Conservation (phyloP, 2,329 filamentous ascomycete genomes). For the Coniochaeta sp. region DNA sequence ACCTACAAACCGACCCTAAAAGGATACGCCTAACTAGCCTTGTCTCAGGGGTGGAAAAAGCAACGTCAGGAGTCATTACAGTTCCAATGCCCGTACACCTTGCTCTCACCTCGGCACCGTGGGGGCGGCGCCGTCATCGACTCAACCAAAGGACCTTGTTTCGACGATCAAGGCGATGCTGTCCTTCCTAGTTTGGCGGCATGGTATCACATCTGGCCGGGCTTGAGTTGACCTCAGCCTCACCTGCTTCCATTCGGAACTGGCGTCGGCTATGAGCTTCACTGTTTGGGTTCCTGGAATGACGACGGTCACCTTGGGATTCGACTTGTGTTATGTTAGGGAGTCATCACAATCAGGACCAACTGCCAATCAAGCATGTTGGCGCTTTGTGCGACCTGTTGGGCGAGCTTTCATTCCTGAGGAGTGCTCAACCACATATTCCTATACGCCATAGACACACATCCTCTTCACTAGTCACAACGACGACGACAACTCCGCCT, state of each 20-base stretch:
- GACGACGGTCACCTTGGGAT: not conserved
- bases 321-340: not conserved
- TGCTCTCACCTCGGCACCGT: not conserved
- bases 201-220: not conserved
- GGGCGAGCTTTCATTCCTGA: no score
- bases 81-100: no score
- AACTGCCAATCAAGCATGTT: not conserved
- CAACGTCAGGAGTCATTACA: no score
- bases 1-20: no score
- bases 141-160: not conserved
- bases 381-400: not conserved
- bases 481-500: no score
- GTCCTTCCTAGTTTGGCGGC: not conserved
- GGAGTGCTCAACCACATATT: no score
- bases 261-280: not conserved
- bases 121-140: not conserved
- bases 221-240: not conserved
- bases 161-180: not conserved
- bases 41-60: slow-evolving; percentile 1
- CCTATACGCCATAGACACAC: no score
- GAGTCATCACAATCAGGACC: not conserved
- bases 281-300: no score
- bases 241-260: not conserved
- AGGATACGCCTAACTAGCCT: no score
- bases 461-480: no score